A percentile compares a stretch with the other conserved stretches of the same genome.
Evolutionary conservation across 2,329 filamentous ascomycete genomes (phyloP).

Genomic region (Knufia fluminis): DNA sequence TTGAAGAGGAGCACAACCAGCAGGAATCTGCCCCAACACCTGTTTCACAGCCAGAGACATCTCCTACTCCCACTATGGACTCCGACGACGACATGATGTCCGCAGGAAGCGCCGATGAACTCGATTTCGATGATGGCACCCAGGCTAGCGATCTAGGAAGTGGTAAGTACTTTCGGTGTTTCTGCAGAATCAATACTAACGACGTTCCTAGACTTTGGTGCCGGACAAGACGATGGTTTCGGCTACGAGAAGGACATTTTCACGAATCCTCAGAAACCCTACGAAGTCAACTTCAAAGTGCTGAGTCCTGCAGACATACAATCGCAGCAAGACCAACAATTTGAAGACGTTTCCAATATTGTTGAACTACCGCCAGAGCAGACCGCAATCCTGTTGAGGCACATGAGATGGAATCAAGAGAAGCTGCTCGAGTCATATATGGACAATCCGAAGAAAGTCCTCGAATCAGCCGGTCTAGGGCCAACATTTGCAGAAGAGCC

Average conservation of each 20-base stretch:
- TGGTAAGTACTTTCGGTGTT: constrained; percentile 13
- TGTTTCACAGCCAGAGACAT: constrained; percentile 31
- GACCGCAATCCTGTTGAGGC: constrained; percentile 77
- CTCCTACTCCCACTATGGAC: constrained; percentile 57
- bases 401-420: constrained; percentile 95
- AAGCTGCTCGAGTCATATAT: constrained; percentile 91
- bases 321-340: constrained; percentile 71
- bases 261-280: constrained; percentile 63
- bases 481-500: constrained; percentile 53
- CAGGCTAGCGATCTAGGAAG: constrained; percentile 60
- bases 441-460: constrained; percentile 69
- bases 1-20: neutral
- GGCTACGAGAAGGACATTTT: constrained; percentile 61
- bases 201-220: constrained; percentile 44
- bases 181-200: constrained; percentile 1
- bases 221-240: constrained; percentile 52
- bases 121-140: constrained; percentile 56
- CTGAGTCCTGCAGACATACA: constrained; percentile 73
- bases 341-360: constrained; percentile 85
- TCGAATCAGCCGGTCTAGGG: constrained; percentile 76
- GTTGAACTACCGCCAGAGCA: constrained; percentile 83
- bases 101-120: constrained; percentile 65
- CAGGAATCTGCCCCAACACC: constrained; percentile 39
- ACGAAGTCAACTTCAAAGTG: constrained; percentile 78
- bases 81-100: constrained; percentile 94